Evolutionary conservation across 2,329 filamentous ascomycete genomes (phyloP).

Genomic region (Mycosphaerella sp.): DNA sequence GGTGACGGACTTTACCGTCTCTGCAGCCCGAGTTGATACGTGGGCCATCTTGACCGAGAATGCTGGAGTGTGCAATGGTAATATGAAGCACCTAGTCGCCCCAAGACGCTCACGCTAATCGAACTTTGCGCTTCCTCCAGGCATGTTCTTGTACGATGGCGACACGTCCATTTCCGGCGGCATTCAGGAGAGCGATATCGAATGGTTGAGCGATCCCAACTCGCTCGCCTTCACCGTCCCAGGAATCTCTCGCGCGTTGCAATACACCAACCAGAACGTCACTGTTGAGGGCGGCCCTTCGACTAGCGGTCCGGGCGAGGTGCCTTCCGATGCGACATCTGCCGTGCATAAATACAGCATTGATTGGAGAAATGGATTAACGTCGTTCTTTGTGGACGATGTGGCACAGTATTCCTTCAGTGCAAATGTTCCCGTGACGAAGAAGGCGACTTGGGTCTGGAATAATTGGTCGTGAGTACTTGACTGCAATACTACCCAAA

Average conservation of each 20-base stretch:
- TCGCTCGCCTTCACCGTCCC: constrained; percentile 5
- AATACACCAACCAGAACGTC: constrained; percentile 16
- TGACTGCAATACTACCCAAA: too few relatives aligned
- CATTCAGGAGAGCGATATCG: constrained; percentile 21
- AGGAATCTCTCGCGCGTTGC: constrained; percentile 8
- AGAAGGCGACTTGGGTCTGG: constrained; percentile 20
- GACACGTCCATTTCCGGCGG: constrained; percentile 11
- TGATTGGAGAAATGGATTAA: constrained; percentile 17
- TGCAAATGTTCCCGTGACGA: constrained; percentile 18
- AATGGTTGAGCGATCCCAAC: constrained; percentile 20
- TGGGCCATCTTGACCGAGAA: constrained; percentile 15
- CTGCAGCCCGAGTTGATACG: constrained; percentile 14
- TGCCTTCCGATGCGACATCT: constrained; percentile 6
- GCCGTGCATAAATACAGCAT: constrained; percentile 18
- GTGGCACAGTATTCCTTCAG: constrained; percentile 9
- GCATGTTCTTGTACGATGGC: constrained; percentile 20
- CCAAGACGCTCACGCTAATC: neutral
- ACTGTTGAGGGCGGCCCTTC: neutral
- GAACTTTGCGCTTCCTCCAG: neutral
- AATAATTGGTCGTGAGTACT: constrained; percentile 22
- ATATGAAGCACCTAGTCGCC: neutral
- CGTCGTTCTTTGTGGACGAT: constrained; percentile 18
- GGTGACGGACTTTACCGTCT: constrained; percentile 11
- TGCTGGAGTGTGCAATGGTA: constrained; percentile 15
- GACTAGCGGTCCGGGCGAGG: constrained; percentile 4